Percentiles rank a stretch among this genome's conserved stretches.
These are phyloP conservation scores for Corylus americana DNA, from an alignment of 306 rosid species.

Conservation along the genomic window DNA sequence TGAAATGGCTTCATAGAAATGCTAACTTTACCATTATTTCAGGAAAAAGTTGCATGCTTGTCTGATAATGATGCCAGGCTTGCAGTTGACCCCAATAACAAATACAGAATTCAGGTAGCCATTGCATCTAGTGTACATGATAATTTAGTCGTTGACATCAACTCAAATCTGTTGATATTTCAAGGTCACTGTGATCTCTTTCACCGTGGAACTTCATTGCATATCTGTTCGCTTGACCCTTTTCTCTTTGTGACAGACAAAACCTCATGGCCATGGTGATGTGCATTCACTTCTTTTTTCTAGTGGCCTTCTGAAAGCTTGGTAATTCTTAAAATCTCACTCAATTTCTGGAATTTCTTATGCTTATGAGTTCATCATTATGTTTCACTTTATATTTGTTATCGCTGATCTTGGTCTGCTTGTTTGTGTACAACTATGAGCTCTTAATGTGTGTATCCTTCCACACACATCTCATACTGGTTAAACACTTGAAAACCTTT, in stretches of 20 bases:
- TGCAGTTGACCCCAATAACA: constrained; percentile 77
- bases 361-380: constrained; percentile 2
- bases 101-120: constrained; percentile 85
- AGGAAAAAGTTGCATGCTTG: constrained; percentile 99
- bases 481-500: background rate
- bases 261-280: constrained; percentile 99
- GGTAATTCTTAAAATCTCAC: constrained; percentile 53
- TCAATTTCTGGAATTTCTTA: constrained; percentile 23
- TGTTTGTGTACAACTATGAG: background rate
- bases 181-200: background rate
- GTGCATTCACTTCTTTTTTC: constrained; percentile 93
- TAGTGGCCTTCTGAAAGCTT: constrained; percentile 79
- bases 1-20: constrained; percentile 16
- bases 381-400: background rate
- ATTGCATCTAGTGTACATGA: constrained; percentile 6
- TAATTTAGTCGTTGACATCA: constrained; percentile 2
- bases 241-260: constrained; percentile 62
- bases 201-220: constrained; percentile 13
- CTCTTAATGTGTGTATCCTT: background rate
- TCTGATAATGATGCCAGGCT: constrained; percentile 94
- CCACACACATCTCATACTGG: background rate
- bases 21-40: constrained; percentile 24
- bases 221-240: constrained; percentile 28
- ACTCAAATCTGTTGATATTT: background rate
- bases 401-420: background rate